Base-by-base conservation (phyloP, 176 grass and related monocot genomes). In the Carex kokanica region DNA sequence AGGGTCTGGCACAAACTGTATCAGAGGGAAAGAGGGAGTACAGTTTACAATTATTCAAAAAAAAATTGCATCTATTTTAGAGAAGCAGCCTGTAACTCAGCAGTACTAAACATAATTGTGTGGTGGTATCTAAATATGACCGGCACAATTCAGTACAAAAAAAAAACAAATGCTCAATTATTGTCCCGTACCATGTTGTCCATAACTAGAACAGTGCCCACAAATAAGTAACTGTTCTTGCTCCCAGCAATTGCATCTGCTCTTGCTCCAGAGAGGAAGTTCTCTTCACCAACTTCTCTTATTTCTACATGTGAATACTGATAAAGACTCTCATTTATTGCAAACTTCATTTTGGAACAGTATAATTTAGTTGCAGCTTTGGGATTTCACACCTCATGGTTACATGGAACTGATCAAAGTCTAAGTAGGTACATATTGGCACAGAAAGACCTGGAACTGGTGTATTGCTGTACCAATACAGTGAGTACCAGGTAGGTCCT, bases 251-350 rank as follows among this genome's bases (percentile, higher is more conserved):
- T 91, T 92, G 94, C 92, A 92, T 92, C 84, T 84, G 94, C 90
- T 78, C 78, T 59, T 79, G 94, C 92, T 87, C 92, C 94, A 86
- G 92, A 94, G 54, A 94, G 86, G 66, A 97, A 94, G 83, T 97
- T 97, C 41, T 92, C 90, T 68, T 94, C 90, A 47, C 94, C 92
- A 85, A 97, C 94, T 43, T 97, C 84, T 86, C 90, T 92, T 84
- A 97, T 97, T 88, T 97, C 91, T 14, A 97, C 91, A 86, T 94
- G 94, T 1, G 92, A 90, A 87, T 84, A 88, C 94, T 47, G 8
- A 86, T 89, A 92, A 84, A 97, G 94, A 63, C 89, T 94, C 40
- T 41, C 40, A 71, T 97, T 94, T 91, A 94, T 94, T 61, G 88
- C 74, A 84, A 94, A 97, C 81, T 92, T 97, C 90, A 97, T 97